Evolutionary conservation across 2,329 filamentous ascomycete genomes (phyloP), one percentile per base, ranked within the genome.

Genomic region (Rhytidhysteron rufulum): DNA sequence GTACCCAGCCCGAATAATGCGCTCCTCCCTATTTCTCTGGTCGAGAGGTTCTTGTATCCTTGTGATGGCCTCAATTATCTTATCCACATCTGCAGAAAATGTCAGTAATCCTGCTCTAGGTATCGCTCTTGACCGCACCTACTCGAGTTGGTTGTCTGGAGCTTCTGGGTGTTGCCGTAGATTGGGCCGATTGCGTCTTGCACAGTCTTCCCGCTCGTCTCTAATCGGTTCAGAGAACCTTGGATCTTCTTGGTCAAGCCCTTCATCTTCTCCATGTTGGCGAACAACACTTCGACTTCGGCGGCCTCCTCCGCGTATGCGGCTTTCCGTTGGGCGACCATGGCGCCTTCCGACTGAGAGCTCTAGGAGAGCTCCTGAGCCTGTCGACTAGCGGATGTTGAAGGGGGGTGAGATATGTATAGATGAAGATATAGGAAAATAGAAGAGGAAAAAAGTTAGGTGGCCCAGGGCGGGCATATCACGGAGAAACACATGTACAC

Each of bases 181-280:
- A 98, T 84, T 7, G 93, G 93, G 1, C 88, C 88, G 41, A 94
- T 89, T 9, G 94, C 90, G 59, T 95, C 88, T 57, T 88, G 85
- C 16, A 97, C 89, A 44, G 86, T 90, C 68, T 89, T 88, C 15
- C 91, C 93, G 39, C 88, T 94, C 27, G 84, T 81, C 55, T 97
- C 89, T 24, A 98, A 75, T 41, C 90, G 80, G 27, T 82, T 79
- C 51, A 96, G 77, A 37, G 88, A 95, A 20, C 86, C 85, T 66
- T 95, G 86, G 41, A 98, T 96, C 73, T 95, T 95, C 72, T 93
- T 95, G 22, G 89, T 95, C 62, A 97, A 78, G 59, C 88, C 82
- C 44, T 89, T 85, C 53, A 94, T 94, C 77, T 95, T 97, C 55
- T 94, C 88, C 47, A 97, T 80, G 51, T 82, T 82, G 41, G 80